Evolutionary conservation across 2,329 filamentous ascomycete species (phyloP), one percentile per base, ranked within the genome.

Genomic region (Aspergillus costaricaensis): DNA sequence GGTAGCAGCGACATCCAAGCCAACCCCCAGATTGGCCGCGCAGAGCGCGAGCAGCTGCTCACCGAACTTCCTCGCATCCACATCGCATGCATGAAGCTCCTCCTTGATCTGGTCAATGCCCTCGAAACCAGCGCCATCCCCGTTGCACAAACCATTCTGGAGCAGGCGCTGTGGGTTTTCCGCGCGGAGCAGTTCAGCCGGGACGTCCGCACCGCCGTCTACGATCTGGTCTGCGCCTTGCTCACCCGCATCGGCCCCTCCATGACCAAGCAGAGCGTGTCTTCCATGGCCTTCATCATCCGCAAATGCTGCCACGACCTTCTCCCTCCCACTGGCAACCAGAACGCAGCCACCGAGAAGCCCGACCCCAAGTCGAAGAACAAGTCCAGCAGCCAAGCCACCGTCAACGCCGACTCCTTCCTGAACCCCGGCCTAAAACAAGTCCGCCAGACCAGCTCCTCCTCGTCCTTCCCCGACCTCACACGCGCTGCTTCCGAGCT

Each of bases 11-110:
- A 71, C 25, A 79, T 86, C n/a, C 85, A 88, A 62, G 81, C 88
- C 61, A 93, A 92, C 67, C 82, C 87, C 7, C 88, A 91, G 63
- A 86, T 95, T 63, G 84, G 87, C 32, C 86, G 89, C 62, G 91
- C 96, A 53, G 94, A 97, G 76, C 88, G 89, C 62, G 91, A 96
- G 56, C 86, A 88, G 48, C 82, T 97, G 3, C 93, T 90, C 85
- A 79, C 84, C 50, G 81, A 86, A 17, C 81, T 97, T 10, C 91
- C 93, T 4, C 81, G 84, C 9, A 85, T 97, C 41, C 92, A 97
- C 70, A 76, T 87, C 14, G 86, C 89, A 14, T 84, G 86, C n/a
- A 78, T 96, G 57, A 76, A 84, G 21, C 76, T 96, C 1, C 76
- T 91, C 21, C 74, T 81, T 8, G 76, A 80, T 10, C 71, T 95